Evolutionary conservation across 2,329 filamentous ascomycete species (phyloP), one percentile per base, ranked within the genome.

Genomic region (Albophoma yamanashiensis): DNA sequence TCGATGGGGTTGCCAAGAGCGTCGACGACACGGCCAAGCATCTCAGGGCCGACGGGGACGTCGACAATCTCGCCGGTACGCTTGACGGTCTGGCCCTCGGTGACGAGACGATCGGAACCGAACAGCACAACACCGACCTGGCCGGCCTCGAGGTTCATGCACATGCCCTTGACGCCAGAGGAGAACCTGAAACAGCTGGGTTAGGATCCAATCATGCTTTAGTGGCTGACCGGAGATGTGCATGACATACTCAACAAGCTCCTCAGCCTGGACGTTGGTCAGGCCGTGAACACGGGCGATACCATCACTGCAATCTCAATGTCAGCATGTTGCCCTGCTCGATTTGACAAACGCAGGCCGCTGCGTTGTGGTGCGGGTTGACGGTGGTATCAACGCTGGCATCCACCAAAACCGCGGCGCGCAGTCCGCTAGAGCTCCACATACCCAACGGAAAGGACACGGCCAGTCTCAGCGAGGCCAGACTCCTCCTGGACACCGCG

Each of bases 41-140:
- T 82, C 80, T 91, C 92, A 71, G 82, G 78, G 74, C 94, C 94
- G 77, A 97, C 94, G 70, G 93, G 93, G 65, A 97, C 89, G 79
- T 97, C 93, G 76, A 99, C 94, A 88, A 99, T 99, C 82, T 96
- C 85, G 79, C 94, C 94, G 73, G 94, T 99, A 88, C 94, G 93
- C 89, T 96, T 97, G 81, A 99, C 94, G 68, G 90, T 93, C 86
- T 99, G 93, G 76, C 94, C 94, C 82, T 99, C 94, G 86, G 91
- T 94, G 87, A 99, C 94, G 73, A 97, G 86, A 92, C 94, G 92
- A 83, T 99, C 94, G 76, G 94, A 97, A 88, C 94, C 94, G 87
- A 99, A 99, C 76, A 99, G 87, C 87, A 99, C 94, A 75, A 99
- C 92, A 96, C 94, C 94, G 83, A 99, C 94, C 82, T 97, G 94